Conservation (phyloP, 1,139 yeast genomes). For the Casaregolazyma lundiana region DNA sequence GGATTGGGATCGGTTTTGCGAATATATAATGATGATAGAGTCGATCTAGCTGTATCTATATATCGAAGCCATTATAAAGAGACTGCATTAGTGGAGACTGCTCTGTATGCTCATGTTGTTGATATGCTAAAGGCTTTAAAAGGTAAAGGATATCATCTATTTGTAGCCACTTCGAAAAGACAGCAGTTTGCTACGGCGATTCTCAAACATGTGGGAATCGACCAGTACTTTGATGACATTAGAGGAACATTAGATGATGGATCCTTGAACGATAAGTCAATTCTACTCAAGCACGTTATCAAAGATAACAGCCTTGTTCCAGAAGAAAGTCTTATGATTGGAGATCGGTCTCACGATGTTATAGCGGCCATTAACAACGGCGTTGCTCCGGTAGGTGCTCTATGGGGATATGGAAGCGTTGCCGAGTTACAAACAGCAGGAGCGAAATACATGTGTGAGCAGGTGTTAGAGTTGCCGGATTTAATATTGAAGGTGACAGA, state of each 20-base stretch:
- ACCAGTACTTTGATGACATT: not conserved
- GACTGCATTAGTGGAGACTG: not conserved
- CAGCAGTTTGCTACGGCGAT: not conserved
- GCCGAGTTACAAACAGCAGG: not conserved
- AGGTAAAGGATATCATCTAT: not conserved
- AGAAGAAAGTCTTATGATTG: not conserved
- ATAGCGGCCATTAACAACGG: not conserved
- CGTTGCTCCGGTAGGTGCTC: not conserved
- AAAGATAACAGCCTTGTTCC: not conserved
- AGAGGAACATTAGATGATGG: not conserved
- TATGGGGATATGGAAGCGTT: not conserved
- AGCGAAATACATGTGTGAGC: not conserved
- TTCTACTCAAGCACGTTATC: not conserved
- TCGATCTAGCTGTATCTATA: not conserved
- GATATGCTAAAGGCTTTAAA: not conserved
- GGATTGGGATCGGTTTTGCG: not conserved
- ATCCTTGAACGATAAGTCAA: not conserved
- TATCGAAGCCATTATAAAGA: not conserved
- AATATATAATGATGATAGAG: not conserved
- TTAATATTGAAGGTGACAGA: not conserved
- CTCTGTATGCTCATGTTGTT: not conserved
- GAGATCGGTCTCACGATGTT: not conserved
- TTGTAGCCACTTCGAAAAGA: not conserved
- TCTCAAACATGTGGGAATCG: not conserved
- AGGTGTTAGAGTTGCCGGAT: not conserved